A percentile compares a stretch with the other conserved stretches of the same genome.
Evolutionary conservation across 495 filamentous ascomycete genomes (phyloP).

Genomic region (Tuber melanosporum): DNA sequence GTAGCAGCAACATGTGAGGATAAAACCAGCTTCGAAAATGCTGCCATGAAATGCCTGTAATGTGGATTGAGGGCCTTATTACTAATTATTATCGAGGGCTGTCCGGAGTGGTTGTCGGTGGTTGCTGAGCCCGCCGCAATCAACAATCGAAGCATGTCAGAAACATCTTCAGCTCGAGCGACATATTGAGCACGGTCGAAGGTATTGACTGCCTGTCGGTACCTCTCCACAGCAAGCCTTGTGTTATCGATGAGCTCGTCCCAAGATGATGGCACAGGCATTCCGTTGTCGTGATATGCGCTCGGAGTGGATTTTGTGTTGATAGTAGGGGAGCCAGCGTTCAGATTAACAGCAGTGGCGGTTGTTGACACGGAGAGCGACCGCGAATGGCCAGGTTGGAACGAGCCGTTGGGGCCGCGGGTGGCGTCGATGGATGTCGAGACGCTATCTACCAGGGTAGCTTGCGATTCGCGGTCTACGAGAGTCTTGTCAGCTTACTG

Average conservation of each 20-base stretch:
- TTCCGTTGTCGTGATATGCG: slow-evolving; percentile 58
- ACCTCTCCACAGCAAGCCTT: slow-evolving; percentile 76
- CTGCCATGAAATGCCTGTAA: slow-evolving; percentile 98
- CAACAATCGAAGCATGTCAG: slow-evolving; percentile 88
- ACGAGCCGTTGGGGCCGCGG: slow-evolving; percentile 48
- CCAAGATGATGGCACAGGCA: slow-evolving; percentile 73
- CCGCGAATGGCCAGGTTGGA: slow-evolving; percentile 43
- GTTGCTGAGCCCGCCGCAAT: slow-evolving; percentile 91
- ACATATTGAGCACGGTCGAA: slow-evolving; percentile 85
- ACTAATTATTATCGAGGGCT: slow-evolving; percentile 96
- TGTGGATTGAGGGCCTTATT: slow-evolving; percentile 95
- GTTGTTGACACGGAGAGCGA: slow-evolving; percentile 50
- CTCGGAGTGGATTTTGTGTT: slow-evolving; percentile 17
- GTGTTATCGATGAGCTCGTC: slow-evolving; percentile 82
- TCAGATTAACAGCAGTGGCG: slow-evolving; percentile 60
- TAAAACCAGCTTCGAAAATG: slow-evolving; percentile 94
- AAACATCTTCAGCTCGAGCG: slow-evolving; percentile 87
- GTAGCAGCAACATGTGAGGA: slow-evolving; percentile 97
- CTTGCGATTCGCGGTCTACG: slow-evolving; percentile 31
- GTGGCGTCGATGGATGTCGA: slow-evolving; percentile 20
- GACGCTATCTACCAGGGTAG: slow-evolving; percentile 26
- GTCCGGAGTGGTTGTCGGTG: slow-evolving; percentile 96
- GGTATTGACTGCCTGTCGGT: slow-evolving; percentile 73
- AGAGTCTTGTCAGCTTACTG: slow-evolving; percentile 21
- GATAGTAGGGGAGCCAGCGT: slow-evolving; percentile 54